A percentile compares a stretch with the other conserved stretches of the same genome.
These are phyloP conservation scores for Alnus glutinosa DNA, from an alignment of 306 rosid species.

Conservation along the genomic window DNA sequence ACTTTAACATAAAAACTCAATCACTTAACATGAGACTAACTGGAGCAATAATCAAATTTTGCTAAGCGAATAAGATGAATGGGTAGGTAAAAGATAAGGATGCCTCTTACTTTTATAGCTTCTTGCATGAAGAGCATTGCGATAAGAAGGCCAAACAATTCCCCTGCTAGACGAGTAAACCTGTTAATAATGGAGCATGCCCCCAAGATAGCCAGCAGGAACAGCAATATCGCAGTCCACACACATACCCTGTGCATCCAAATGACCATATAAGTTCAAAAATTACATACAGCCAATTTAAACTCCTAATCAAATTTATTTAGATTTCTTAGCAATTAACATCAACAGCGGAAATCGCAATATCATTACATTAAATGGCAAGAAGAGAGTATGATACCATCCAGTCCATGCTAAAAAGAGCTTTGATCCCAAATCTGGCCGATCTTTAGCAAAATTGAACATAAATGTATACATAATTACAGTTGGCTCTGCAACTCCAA, in stretches of 20 bases:
- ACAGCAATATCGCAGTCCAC: slow-evolving; percentile 73
- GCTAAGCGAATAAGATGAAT: background rate
- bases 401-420: slow-evolving; percentile 82
- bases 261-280: slow-evolving; percentile 15
- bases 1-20: slow-evolving; percentile 1
- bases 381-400: slow-evolving; percentile 48
- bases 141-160: slow-evolving; percentile 82
- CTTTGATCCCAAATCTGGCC: slow-evolving; percentile 75
- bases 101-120: slow-evolving; percentile 61
- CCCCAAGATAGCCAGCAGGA: slow-evolving; percentile 71
- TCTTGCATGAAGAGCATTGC: slow-evolving; percentile 89
- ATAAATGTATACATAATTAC: slow-evolving; percentile 81
- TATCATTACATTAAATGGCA: slow-evolving; percentile 17
- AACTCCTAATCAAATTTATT: background rate
- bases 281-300: background rate
- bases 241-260: slow-evolving; percentile 63
- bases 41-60: slow-evolving; percentile 13
- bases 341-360: slow-evolving; percentile 3
- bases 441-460: slow-evolving; percentile 74
- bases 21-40: slow-evolving; percentile 8
- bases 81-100: slow-evolving; percentile 12
- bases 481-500: slow-evolving; percentile 87
- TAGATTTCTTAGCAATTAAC: background rate
- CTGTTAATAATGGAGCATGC: slow-evolving; percentile 82
- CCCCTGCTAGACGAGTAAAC: slow-evolving; percentile 80